Evolutionary conservation across 805 yeast species (phyloP), one percentile per base, ranked within the genome.

Genomic region (Saturnispora galanensis): DNA sequence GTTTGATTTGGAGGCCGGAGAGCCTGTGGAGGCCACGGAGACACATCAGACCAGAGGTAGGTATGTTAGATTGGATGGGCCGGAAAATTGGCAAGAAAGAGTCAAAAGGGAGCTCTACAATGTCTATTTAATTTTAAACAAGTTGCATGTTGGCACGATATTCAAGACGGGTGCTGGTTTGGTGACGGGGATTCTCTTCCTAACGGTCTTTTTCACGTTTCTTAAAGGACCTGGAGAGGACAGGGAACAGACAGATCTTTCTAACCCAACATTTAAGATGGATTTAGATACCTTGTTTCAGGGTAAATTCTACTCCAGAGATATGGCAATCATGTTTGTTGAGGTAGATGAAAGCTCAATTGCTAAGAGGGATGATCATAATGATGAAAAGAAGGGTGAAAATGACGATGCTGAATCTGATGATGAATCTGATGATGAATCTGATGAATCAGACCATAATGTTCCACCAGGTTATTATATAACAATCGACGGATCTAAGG

Each of bases 401-500:
- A 18, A 40, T 3, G 35, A 38, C 11, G 29, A 39, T 8, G 35
- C 18, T 17, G 30, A 41, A 13, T 29, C 35, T 12, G 33, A 44
- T 4, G 35, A 38, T 31, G 21, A 35, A 8, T 33, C 26, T 11
- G 13, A 32, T 4, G 38, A 42, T 16, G 33, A 33, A 12, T 28
- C 21, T 2, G 29, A 47, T 18, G 35, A 30, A 13, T 15, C 18
- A 5, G 42, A 43, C 12, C 8, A 28, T 10, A 36, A 39, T 10
- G 31, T 11, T 33, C 17, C 42, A 47, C 70, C 73, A 31, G 81
- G 80, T 2, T 54, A 66, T 15, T 70, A 71, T 42, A 1, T 63
- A 1, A 52, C 50, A 30, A 38, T 37, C 33, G 37, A 47, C 4
- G 60, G 53, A 7, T 17, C 48, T 5, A 37, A 44, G 2, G 46